phyloP scores from a whole-genome alignment of 768 basidiomycete genomes.

The Suillus discolor region DNA sequence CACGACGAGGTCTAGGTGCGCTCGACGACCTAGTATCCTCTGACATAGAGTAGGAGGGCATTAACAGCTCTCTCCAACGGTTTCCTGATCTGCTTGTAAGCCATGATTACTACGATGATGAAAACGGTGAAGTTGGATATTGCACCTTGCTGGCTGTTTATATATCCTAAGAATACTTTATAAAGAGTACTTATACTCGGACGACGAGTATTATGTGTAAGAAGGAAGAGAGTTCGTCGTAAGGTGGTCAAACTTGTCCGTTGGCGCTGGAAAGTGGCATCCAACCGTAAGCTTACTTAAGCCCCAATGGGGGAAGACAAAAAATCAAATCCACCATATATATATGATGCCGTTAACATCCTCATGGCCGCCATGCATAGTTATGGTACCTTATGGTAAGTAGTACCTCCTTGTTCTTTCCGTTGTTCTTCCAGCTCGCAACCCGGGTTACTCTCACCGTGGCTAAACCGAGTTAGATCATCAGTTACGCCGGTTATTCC shows the following conservation, averaged over 20 bases:
- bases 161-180: neutral
- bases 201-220: conserved; percentile 1
- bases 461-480: neutral
- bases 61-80: conserved; percentile 29
- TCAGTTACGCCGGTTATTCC: neutral
- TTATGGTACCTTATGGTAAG: neutral
- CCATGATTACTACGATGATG: neutral
- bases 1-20: conserved; percentile 37
- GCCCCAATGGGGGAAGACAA: neutral
- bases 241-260: neutral
- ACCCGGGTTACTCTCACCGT: conserved; percentile 4
- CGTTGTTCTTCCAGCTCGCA: conserved; percentile 3
- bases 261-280: neutral
- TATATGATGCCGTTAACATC: neutral
- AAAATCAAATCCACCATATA: neutral
- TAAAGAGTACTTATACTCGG: neutral
- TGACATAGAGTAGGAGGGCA: conserved; percentile 50
- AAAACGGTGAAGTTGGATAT: neutral
- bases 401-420: neutral
- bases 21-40: conserved; percentile 52
- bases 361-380: conserved; percentile 1
- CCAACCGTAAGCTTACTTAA: neutral
- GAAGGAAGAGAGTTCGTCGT: neutral
- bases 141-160: neutral
- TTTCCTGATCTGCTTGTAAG: conserved; percentile 25